Conservation (phyloP, 2,329 filamentous ascomycete genomes). For the Exophiala lecanii-corni region DNA sequence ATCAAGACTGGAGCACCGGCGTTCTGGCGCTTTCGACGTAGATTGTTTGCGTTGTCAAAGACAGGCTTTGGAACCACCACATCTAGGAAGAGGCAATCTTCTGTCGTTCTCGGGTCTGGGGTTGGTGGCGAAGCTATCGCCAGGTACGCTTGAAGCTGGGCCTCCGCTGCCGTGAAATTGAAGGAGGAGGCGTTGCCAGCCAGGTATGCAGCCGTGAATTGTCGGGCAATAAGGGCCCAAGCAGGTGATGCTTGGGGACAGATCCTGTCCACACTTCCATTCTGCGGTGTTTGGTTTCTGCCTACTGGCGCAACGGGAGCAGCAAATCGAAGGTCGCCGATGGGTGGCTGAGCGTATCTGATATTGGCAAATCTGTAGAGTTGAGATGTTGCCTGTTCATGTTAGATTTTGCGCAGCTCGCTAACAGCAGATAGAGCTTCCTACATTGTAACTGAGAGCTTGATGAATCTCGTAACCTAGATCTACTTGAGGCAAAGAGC, state of each 20-base stretch:
- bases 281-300: slow-evolving; percentile 44
- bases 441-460: slow-evolving; percentile 31
- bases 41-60: slow-evolving; percentile 31
- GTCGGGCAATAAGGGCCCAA: slow-evolving; percentile 38
- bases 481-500: slow-evolving; percentile 42
- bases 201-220: slow-evolving; percentile 33
- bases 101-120: slow-evolving; percentile 32
- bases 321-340: slow-evolving; percentile 48
- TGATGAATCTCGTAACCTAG: slow-evolving; percentile 51
- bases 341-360: slow-evolving; percentile 51
- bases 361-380: slow-evolving; percentile 56
- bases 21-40: slow-evolving; percentile 33
- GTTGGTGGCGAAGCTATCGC: slow-evolving; percentile 29
- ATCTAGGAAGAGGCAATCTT: slow-evolving; percentile 38
- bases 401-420: too few species aligned
- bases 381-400: slow-evolving; percentile 31
- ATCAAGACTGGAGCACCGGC: slow-evolving; percentile 34
- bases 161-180: slow-evolving; percentile 30
- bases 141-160: slow-evolving; percentile 10
- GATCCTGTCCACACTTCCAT: slow-evolving; percentile 39
- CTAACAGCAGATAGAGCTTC: too few species aligned
- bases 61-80: slow-evolving; percentile 33
- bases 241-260: slow-evolving; percentile 43
- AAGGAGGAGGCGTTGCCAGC: slow-evolving; percentile 23
- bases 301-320: slow-evolving; percentile 41